Evolutionary conservation across 768 basidiomycete genomes (phyloP), one percentile per base, ranked within the genome.

Genomic region (Coprinopsis strossmayeri): DNA sequence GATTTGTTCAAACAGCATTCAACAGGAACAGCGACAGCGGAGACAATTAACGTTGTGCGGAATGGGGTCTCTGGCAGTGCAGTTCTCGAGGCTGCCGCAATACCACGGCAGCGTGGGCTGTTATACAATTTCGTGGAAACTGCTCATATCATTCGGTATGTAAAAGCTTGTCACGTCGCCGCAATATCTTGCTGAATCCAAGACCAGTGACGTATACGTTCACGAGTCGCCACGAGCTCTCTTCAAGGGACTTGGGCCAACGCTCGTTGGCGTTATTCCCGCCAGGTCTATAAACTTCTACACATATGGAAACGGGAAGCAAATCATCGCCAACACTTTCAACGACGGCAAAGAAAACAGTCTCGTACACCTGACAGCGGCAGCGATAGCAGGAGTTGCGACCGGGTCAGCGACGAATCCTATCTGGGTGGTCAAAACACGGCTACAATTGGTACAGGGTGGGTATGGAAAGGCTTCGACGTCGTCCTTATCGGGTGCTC

Each of bases 401-500:
- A 99, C 96, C 0, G 80, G 93, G 3, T 85, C 91, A 0, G 91
- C 82, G 10, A 98, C 96, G 18, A 99, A 99, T 64, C 96, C 96
- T 0, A 95, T 99, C 21, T 99, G 96, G 96, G 96, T 99, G 40
- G 91, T 99, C 52, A 99, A 98, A 66, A 99, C 96, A 37, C 84
- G 95, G 5, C 59, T 99, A 46, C 96, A 99, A 61, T 79, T 99
- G 13, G 69, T 67, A 49, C 46, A 23, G 41, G 25, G 30, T 39
- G 25, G 30, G 40, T 13, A 55, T 11, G 51, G 54, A 9, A 53
- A 56, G 17, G 56, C 26, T 23, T 55, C 51, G 15, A 62, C 65
- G 11, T 38, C 35, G 35, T 11, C 35, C 9, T 11, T 38, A 18
- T 9, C 10, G 9, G 60, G 69, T 2, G 53, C 78, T 1, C 78